Evolutionary conservation across 495 filamentous ascomycete species (phyloP), one percentile per base, ranked within the genome.

Genomic region (Hypoxylon lenormandii): DNA sequence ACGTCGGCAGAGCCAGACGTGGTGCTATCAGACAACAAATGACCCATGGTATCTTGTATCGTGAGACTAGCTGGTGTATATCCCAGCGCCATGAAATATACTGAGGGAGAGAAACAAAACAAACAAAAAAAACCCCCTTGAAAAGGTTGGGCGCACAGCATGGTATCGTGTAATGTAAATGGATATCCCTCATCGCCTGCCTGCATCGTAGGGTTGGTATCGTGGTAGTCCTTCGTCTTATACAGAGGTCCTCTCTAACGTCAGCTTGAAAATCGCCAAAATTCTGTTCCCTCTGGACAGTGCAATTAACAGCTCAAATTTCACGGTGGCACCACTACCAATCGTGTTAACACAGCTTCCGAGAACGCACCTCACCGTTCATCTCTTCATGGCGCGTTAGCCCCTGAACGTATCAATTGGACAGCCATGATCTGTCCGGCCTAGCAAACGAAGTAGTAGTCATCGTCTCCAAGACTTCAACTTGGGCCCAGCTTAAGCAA

Each of bases 401-500:
- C 18, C 49, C 4, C 54, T 13, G 11, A 16, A 19, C 42, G 19
- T 56, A 11, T 10, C 22, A 10, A 50, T 26, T 60, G 30, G 52
- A 46, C 30, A 12, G 52, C 23, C 22, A 38, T 11, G 13, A 52
- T 22, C 7, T 16, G 15, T 11, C 21, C n/a, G 36, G 11, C 21
- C 5, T 18, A 56, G 15, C 12, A 21, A 8, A 30, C 2, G 12
- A 21, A 30, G 30, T 55, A 30, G 30, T 55, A 36, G 38, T 45
- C 28, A 23, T 19, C 33, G 7, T 45, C 15, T 42, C 28, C 42
- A 16, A 5, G 16, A 19, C 38, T 5, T 40, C 21, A 10, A 16
- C 21, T 23, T 6, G 19, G 23, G 13, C 53, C 30, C 10, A 11
- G 30, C 30, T 75, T 74, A 80, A 12, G 70, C 84, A 65, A 97